These are phyloP conservation scores for Drechmeria coniospora DNA, from an alignment of 2,329 filamentous ascomycete genomes.

Conservation along the genomic window DNA sequence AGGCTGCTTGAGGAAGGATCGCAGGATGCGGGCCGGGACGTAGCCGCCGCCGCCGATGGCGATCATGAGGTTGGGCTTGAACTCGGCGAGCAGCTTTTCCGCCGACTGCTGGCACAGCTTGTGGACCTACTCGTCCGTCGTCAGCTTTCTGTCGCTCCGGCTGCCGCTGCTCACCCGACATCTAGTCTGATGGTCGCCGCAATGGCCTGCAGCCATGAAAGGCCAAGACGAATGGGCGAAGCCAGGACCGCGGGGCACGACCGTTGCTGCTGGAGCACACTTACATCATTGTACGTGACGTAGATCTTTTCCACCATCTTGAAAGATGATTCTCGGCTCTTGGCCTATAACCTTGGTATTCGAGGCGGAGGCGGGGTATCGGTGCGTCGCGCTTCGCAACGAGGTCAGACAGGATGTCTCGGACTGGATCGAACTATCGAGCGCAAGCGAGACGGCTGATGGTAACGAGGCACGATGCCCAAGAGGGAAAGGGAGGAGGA, in stretches of 20 bases:
- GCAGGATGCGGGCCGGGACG: slow-evolving; percentile 89
- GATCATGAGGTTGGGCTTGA: slow-evolving; percentile 93
- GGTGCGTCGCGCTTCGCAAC: background rate
- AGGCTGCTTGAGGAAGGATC: slow-evolving; percentile 87
- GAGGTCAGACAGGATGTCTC: background rate
- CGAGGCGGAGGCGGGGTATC: too few relatives aligned
- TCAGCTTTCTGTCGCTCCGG: background rate
- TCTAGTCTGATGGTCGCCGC: too few relatives aligned
- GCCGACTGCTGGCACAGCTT: slow-evolving; percentile 88
- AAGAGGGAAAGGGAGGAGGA: slow-evolving; percentile 5
- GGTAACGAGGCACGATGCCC: slow-evolving; percentile 6
- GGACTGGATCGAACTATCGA: too few relatives aligned
- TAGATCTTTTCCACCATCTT: slow-evolving; percentile 76
- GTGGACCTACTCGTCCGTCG: slow-evolving; percentile 54
- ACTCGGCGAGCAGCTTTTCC: slow-evolving; percentile 62
- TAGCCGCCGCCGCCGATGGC: slow-evolving; percentile 96
- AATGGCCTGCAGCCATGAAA: slow-evolving; percentile 11
- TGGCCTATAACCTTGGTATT: too few relatives aligned
- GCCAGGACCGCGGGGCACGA: background rate
- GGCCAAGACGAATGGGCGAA: background rate
- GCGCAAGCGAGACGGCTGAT: too few relatives aligned
- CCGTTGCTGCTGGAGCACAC: slow-evolving; percentile 12
- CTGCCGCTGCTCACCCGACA: too few relatives aligned
- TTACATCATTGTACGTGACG: slow-evolving; percentile 83
- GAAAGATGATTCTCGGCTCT: too few relatives aligned